Evolutionary conservation across 2,329 filamentous ascomycete genomes (phyloP).

Genomic region (Tetracladium maxilliforme): DNA sequence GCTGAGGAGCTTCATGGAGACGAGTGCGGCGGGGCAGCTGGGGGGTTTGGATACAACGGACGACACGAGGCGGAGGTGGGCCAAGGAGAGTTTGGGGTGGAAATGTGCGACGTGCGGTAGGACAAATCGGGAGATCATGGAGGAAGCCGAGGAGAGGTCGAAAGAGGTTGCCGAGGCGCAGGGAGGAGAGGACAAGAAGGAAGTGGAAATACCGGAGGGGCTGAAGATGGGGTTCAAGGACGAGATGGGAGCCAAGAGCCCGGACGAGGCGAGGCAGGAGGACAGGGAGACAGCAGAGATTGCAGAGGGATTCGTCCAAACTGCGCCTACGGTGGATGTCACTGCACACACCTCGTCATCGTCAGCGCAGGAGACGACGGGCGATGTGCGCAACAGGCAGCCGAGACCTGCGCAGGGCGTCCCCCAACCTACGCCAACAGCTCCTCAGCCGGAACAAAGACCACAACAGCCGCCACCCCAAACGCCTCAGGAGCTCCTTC

Average conservation of each 20-base stretch:
- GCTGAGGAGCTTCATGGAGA: slow-evolving; percentile 86
- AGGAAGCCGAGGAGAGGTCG: slow-evolving; percentile 48
- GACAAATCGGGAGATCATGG: slow-evolving; percentile 60
- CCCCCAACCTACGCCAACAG: slow-evolving; percentile 15
- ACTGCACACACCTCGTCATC: slow-evolving; percentile 6
- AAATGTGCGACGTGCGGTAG: slow-evolving; percentile 56
- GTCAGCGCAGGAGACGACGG: slow-evolving; percentile 5
- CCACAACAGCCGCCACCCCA: slow-evolving; percentile 11
- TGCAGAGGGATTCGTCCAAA: slow-evolving; percentile 43
- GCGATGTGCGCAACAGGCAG: background rate
- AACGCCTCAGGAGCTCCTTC: slow-evolving; percentile 8
- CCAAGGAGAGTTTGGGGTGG: slow-evolving; percentile 49
- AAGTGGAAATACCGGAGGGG: slow-evolving; percentile 33
- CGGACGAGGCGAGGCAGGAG: slow-evolving; percentile 16
- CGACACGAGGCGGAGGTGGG: slow-evolving; percentile 52
- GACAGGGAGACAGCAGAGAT: slow-evolving; percentile 30
- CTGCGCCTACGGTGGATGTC: slow-evolving; percentile 16
- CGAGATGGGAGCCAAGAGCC: no score
- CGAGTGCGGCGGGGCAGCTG: slow-evolving; percentile 72
- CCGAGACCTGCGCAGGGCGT: slow-evolving; percentile 14
- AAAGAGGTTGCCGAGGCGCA: slow-evolving; percentile 19
- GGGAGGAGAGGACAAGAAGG: slow-evolving; percentile 19
- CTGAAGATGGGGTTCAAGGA: slow-evolving; percentile 55
- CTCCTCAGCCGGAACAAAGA: slow-evolving; percentile 7
- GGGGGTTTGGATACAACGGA: slow-evolving; percentile 72